These are phyloP conservation scores for Camelina neglecta DNA, from an alignment of 345 rosid genomes.

Conservation along the genomic window DNA sequence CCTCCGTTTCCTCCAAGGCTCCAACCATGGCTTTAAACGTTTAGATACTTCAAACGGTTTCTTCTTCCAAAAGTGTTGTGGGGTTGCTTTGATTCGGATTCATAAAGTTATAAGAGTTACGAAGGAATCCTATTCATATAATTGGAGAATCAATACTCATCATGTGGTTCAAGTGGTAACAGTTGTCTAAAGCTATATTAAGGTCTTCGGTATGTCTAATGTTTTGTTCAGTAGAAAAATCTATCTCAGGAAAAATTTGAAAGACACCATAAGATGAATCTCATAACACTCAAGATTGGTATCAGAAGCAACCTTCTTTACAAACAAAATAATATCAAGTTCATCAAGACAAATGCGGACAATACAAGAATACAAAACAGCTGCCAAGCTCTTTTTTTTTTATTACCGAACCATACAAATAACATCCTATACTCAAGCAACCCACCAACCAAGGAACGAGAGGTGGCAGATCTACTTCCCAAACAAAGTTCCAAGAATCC, in stretches of 20 bases:
- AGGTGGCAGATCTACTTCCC: not conserved
- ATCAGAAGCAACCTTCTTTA: conserved; percentile 40
- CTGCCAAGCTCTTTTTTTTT: conserved; percentile 17
- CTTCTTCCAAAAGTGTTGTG: too few species aligned
- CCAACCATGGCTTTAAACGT: too few species aligned
- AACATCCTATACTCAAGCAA: conserved; percentile 34
- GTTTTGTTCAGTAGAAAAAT: not conserved
- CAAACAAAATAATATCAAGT: conserved; percentile 22
- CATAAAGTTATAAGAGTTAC: too few species aligned
- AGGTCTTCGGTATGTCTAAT: too few species aligned
- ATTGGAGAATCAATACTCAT: too few species aligned
- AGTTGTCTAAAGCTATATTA: too few species aligned
- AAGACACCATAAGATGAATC: not conserved
- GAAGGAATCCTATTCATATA: too few species aligned
- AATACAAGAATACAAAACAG: conserved; percentile 35
- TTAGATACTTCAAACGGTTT: too few species aligned
- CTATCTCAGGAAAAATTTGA: not conserved
- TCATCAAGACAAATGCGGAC: not conserved
- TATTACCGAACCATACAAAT: conserved; percentile 17
- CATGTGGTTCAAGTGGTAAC: too few species aligned
- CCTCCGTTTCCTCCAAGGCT: too few species aligned
- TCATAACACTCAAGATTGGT: conserved; percentile 29
- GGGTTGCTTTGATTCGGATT: too few species aligned
- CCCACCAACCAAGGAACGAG: conserved; percentile 13
- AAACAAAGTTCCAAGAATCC: conserved; percentile 22